A percentile compares a stretch with the other conserved stretches of the same genome.
phyloP scores from a whole-genome alignment of 2,329 filamentous ascomycete species.

The Trichoderma polysporum region DNA sequence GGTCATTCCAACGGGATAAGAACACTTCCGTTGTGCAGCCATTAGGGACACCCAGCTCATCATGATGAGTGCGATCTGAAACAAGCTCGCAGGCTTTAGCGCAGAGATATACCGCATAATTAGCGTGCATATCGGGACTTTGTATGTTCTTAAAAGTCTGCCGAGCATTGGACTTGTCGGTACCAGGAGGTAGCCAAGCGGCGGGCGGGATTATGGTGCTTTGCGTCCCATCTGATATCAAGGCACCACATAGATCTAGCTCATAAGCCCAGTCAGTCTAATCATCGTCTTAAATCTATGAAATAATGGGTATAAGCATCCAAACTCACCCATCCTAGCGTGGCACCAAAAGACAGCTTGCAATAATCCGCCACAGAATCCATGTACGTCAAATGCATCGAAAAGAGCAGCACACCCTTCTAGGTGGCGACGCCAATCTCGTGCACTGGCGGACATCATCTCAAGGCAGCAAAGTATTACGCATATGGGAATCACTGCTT shows the following conservation, averaged over 20 bases:
- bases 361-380: conserved; percentile 2
- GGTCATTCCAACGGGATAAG: conserved; percentile 43
- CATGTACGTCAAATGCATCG: conserved; percentile 4
- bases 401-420: conserved; percentile 11
- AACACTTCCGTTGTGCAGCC: conserved; percentile 43
- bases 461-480: conserved; percentile 13
- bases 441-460: conserved; percentile 14
- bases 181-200: conserved; percentile 1
- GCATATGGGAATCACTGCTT: conserved; percentile 8
- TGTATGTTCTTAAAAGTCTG: background rate
- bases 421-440: conserved; percentile 5
- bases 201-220: background rate
- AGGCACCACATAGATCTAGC: background rate
- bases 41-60: conserved; percentile 48
- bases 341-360: conserved; percentile 13
- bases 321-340: conserved; percentile 2
- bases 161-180: background rate
- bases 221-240: conserved; percentile 8
- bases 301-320: background rate
- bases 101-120: conserved; percentile 58
- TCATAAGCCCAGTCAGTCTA: background rate
- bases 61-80: conserved; percentile 47
- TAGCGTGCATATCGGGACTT: conserved; percentile 55
- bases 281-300: background rate
- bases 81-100: conserved; percentile 53